Conservation (phyloP, 371 early-diverging fungal genomes). For the Actinomucor elegans region DNA sequence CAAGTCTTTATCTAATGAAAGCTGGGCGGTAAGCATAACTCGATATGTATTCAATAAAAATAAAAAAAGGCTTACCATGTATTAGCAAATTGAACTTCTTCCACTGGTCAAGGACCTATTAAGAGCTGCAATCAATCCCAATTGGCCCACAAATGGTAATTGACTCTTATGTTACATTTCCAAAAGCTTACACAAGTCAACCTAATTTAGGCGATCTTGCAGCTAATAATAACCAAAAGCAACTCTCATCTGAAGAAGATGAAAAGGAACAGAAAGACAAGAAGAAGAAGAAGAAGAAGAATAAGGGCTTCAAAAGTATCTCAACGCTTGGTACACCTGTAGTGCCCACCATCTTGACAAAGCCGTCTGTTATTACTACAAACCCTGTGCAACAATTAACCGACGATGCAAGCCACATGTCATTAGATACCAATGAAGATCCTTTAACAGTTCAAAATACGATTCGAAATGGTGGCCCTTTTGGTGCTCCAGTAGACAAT, state of each 20-base stretch:
- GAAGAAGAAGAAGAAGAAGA: constrained; percentile 12
- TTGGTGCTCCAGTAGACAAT: background rate
- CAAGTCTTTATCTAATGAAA: constrained; percentile 42
- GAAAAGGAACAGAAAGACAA: constrained; percentile 15
- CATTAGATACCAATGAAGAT: constrained; percentile 8
- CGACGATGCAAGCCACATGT: background rate
- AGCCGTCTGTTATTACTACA: background rate
- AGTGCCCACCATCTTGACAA: constrained; percentile 14
- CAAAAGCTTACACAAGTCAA: too few species aligned
- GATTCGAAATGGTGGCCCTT: constrained; percentile 12
- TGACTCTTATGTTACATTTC: too few species aligned
- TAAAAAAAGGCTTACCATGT: background rate
- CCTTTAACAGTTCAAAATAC: constrained; percentile 23
- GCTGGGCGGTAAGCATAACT: constrained; percentile 51
- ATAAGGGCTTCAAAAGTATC: constrained; percentile 11
- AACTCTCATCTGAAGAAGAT: background rate
- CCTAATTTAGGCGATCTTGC: too few species aligned
- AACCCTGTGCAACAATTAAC: background rate
- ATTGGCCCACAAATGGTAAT: background rate
- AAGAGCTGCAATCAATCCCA: constrained; percentile 19
- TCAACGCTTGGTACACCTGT: constrained; percentile 23
- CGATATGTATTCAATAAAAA: background rate
- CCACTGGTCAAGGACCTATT: constrained; percentile 34
- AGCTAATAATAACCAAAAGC: background rate
- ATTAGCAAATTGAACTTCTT: constrained; percentile 24